Base-by-base conservation (phyloP, 805 yeast genomes). In the Metschnikowia henanensis region DNA sequence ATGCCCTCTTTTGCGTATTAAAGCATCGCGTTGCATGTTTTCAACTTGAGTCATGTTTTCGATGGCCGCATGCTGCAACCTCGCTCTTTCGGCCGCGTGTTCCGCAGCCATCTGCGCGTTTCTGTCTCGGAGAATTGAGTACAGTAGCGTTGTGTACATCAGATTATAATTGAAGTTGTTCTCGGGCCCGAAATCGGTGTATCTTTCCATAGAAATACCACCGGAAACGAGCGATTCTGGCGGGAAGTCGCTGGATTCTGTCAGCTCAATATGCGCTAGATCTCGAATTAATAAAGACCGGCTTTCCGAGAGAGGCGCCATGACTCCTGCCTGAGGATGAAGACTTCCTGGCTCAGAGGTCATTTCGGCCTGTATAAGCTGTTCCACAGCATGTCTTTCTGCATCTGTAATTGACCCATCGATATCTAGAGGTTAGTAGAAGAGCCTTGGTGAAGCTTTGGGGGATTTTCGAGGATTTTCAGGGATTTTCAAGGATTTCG, bases 61-160 rank as follows among this genome's bases (percentile, higher is more conserved):
- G 49, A 56, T 30, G 65, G 57, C 43, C 49, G 59, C 49, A 60
- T 74, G 41, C 64, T 72, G 58, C 51, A 62, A 8, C 59, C 52
- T 38, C 56, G 57, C 72, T 67, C 76, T 45, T 59, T 75, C 61
- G 55, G 62, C 42, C 59, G 65, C 57, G 48, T 66, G 65, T 5
- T 68, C 60, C 8, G 40, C 41, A 23, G 66, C 43, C 16, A 76
- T 49, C 29, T 61, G 55, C 18, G 80, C 56, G n/a, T 72, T 66
- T 16, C 78, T 53, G 22, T 66, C 61, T 37, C 75, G 69, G 33
- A 72, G 61, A 18, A 57, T 49, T 3, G 75, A 55, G 52, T 74
- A 74, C 23, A 72, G 67, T 21, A 76, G 46, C 4, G 75, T 61
- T 8, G 72, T 61, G 47, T 66, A 64, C 50, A 70, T 46, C 20